These are phyloP conservation scores for Talaromyces sp. DNA, from an alignment of 2,329 filamentous ascomycete species.

Conservation along the genomic window DNA sequence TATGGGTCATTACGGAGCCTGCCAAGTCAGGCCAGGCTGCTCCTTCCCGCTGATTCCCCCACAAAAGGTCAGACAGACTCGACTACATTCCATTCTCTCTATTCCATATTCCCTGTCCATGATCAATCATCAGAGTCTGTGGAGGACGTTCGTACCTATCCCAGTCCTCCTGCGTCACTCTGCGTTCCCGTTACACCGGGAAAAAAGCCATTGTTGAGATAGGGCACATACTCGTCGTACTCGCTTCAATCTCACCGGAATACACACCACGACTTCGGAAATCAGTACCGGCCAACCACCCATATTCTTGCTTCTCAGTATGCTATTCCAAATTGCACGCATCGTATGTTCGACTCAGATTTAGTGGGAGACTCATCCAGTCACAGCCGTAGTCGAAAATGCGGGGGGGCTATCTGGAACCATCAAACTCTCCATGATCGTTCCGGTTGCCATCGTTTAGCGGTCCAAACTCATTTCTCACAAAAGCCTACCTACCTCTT, in stretches of 20 bases:
- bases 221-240: neutral
- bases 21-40: neutral
- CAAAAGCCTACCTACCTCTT: neutral
- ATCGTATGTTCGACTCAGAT: neutral
- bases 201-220: conserved; percentile 4
- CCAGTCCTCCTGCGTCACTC: neutral
- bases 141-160: neutral
- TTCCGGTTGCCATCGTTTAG: neutral
- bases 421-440: neutral
- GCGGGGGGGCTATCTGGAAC: neutral
- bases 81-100: neutral
- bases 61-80: neutral
- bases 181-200: neutral
- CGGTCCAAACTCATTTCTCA: neutral
- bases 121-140: neutral
- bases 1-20: neutral
- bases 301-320: neutral
- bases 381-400: neutral
- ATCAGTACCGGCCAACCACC: neutral
- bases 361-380: neutral
- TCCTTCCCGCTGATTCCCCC: neutral
- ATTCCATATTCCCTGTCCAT: neutral
- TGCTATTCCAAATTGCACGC: neutral
- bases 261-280: neutral
- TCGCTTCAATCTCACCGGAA: neutral